Percentiles rank a stretch among this genome's conserved stretches.
These are phyloP conservation scores for Prosopis cineraria DNA, from an alignment of 306 rosid species.

Conservation along the genomic window DNA sequence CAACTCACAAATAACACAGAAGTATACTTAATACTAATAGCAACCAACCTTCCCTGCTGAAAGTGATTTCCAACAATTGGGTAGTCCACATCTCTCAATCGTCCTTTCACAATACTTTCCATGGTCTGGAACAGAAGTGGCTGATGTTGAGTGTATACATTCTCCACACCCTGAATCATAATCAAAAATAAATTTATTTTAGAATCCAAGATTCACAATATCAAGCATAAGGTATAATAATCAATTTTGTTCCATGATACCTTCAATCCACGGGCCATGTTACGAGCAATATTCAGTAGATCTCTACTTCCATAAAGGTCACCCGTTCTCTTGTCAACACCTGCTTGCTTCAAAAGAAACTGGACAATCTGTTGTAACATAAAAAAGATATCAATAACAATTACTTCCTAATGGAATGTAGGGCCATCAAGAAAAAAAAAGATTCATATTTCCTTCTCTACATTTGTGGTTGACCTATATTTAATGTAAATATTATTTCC, in stretches of 20 bases:
- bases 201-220: constrained; percentile 17
- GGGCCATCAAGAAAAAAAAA: not conserved
- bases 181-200: constrained; percentile 10
- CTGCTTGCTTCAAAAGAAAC: constrained; percentile 78
- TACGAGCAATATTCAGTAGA: constrained; percentile 70
- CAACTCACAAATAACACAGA: constrained; percentile 22
- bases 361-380: constrained; percentile 65
- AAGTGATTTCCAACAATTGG: constrained; percentile 88
- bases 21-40: constrained; percentile 28
- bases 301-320: constrained; percentile 79
- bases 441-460: not conserved
- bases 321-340: constrained; percentile 72
- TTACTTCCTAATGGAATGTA: not conserved
- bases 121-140: constrained; percentile 66
- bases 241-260: constrained; percentile 37
- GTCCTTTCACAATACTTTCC: constrained; percentile 89
- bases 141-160: constrained; percentile 75
- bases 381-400: constrained; percentile 34
- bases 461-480: too few relatives aligned
- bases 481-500: too few relatives aligned
- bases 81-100: constrained; percentile 91
- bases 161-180: constrained; percentile 63
- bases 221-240: constrained; percentile 3
- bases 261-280: constrained; percentile 85
- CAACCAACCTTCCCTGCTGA: constrained; percentile 94